Evolutionary conservation across 768 basidiomycete genomes (phyloP).

Genomic region (Auriscalpium orientale): DNA sequence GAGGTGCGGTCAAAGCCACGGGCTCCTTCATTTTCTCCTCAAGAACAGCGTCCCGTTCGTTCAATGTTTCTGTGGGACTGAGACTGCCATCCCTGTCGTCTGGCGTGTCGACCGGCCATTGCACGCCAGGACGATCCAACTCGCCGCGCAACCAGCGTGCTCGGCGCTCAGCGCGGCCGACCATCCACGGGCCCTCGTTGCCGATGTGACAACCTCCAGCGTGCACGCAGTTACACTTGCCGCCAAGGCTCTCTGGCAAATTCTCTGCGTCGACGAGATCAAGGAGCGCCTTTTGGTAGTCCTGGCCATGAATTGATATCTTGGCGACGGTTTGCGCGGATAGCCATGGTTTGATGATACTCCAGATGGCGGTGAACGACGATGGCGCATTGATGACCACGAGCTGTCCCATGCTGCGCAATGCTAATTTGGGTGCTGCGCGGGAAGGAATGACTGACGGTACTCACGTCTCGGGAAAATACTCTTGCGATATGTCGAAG

Average conservation of each 20-base stretch:
- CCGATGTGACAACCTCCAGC: slow-evolving; percentile 53
- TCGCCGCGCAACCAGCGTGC: slow-evolving; percentile 25
- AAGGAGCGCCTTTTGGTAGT: slow-evolving; percentile 51
- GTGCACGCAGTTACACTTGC: slow-evolving; percentile 52
- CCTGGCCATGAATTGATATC: slow-evolving; percentile 53
- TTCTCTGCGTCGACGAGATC: slow-evolving; percentile 56
- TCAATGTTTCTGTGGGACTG: neutral
- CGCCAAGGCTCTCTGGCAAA: slow-evolving; percentile 54
- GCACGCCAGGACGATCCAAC: slow-evolving; percentile 4
- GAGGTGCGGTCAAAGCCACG: too few relatives aligned
- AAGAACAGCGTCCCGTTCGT: neutral
- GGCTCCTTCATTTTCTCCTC: too few relatives aligned
- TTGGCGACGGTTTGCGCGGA: slow-evolving; percentile 66
- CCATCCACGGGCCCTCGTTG: slow-evolving; percentile 66
- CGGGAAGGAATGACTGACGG: neutral
- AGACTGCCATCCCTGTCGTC: neutral
- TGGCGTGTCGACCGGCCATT: slow-evolving; percentile 1
- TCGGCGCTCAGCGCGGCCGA: slow-evolving; percentile 31
- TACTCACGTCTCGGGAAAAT: slow-evolving; percentile 69
- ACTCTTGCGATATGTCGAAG: slow-evolving; percentile 74
- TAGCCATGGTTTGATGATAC: slow-evolving; percentile 61
- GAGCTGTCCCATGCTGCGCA: slow-evolving; percentile 60
- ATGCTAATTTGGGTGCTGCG: neutral
- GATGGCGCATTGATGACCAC: slow-evolving; percentile 66
- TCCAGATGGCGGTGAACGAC: slow-evolving; percentile 70